Conservation (phyloP, 805 yeast genomes). For the Lachancea kluyveri region DNA sequence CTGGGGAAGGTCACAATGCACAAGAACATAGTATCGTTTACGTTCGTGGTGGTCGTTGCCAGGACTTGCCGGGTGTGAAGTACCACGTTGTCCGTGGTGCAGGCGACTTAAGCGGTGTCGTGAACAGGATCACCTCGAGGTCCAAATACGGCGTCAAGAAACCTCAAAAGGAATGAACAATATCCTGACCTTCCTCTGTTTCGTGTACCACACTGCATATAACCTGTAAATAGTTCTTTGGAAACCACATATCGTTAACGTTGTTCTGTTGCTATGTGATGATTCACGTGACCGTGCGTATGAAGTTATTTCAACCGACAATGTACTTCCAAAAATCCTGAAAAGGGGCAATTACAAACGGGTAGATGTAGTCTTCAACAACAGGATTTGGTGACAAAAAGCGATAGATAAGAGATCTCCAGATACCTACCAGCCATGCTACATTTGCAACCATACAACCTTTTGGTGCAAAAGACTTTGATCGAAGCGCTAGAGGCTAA, state of each 20-base stretch:
- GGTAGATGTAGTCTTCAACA: too few species aligned
- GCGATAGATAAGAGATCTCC: too few species aligned
- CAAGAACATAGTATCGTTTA: slow-evolving; percentile 96
- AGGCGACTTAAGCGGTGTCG: slow-evolving; percentile 89
- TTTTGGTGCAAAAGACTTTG: slow-evolving; percentile 74
- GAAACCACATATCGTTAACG: too few species aligned
- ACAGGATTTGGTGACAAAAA: too few species aligned
- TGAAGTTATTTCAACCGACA: too few species aligned
- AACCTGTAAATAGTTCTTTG: slow-evolving; percentile 1
- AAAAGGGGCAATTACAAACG: too few species aligned
- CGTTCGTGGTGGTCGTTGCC: slow-evolving; percentile 97
- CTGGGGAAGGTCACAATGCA: slow-evolving; percentile 97
- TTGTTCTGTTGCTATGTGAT: too few species aligned
- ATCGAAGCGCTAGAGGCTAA: slow-evolving; percentile 44
- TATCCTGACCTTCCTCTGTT: too few species aligned
- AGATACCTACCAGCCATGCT: slow-evolving; percentile 69
- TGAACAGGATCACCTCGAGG: slow-evolving; percentile 83
- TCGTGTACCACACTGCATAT: too few species aligned
- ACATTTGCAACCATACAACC: slow-evolving; percentile 77
- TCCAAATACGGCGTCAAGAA: slow-evolving; percentile 91
- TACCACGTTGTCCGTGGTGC: slow-evolving; percentile 92
- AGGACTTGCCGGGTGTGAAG: slow-evolving; percentile 97
- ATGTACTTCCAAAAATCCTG: too few species aligned
- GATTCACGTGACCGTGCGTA: too few species aligned
- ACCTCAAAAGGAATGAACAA: slow-evolving; percentile 47